Percentiles rank a stretch among this genome's conserved stretches.
Evolutionary conservation across 352 stramenopile species (phyloP).

Genomic region (Pythium pyrilobum): DNA sequence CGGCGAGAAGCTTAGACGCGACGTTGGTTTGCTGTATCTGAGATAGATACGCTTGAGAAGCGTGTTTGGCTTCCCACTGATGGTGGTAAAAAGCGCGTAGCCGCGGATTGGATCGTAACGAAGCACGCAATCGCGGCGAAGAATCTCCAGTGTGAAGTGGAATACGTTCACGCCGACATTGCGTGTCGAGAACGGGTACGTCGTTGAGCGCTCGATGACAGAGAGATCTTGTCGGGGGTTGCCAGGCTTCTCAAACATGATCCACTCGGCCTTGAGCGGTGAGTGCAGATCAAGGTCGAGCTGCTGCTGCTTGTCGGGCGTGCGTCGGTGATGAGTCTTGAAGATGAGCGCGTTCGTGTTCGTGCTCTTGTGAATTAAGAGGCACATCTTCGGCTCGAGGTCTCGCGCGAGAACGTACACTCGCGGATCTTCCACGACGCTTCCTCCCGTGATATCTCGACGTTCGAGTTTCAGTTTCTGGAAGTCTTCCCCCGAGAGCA

Average conservation of each 20-base stretch:
- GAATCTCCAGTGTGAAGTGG: constrained; percentile 38
- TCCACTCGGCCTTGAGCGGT: constrained; percentile 51
- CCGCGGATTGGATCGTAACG: constrained; percentile 32
- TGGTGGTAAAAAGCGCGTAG: constrained; percentile 41
- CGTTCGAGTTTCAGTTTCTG: constrained; percentile 39
- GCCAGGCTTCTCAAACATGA: constrained; percentile 62
- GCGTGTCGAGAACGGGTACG: constrained; percentile 38
- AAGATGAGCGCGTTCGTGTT: constrained; percentile 57
- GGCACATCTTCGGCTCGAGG: constrained; percentile 40
- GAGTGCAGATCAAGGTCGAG: constrained; percentile 25
- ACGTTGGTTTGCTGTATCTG: constrained; percentile 26
- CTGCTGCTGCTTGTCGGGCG: constrained; percentile 9
- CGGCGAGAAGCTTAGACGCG: constrained; percentile 25
- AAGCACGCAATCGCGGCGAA: constrained; percentile 43
- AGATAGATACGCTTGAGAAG: constrained; percentile 49
- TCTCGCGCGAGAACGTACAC: constrained; percentile 44
- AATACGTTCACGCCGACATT: constrained; percentile 41
- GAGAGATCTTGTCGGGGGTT: constrained; percentile 52
- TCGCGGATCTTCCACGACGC: constrained; percentile 29
- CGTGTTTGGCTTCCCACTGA: constrained; percentile 53
- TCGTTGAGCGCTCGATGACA: constrained; percentile 47
- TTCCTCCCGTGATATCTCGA: constrained; percentile 20
- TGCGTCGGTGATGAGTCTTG: constrained; percentile 29
- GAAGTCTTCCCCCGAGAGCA: constrained; percentile 34
- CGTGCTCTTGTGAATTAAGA: constrained; percentile 55